Base-by-base conservation (phyloP, 2,329 filamentous ascomycete genomes). In the Aspergillus unguis region DNA sequence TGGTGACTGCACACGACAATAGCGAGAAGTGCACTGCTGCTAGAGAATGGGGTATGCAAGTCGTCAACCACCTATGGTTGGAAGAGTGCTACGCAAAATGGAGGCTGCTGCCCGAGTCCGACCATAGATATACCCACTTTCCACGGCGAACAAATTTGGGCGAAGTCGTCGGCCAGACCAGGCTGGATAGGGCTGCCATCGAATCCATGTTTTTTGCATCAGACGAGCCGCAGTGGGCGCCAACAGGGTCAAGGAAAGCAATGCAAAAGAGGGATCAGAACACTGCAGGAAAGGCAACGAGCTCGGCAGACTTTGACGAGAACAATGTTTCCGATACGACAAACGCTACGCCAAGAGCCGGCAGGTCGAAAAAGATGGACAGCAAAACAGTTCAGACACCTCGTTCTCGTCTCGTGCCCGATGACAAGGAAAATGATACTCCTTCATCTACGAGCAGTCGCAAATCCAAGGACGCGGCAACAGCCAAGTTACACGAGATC, bases 81-180 rank as follows among this genome's bases (percentile, higher is more conserved):
- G 94, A 99, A 71, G 94, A 99, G 66, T 95, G 91, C 71, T 99
- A 97, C 66, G 90, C 92, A 1, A 90, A 88, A 67, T 96, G 91
- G 75, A 81, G 88, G 65, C 76, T 87, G 53, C 87, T 90, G 67
- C 82, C 83, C 0, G 75, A 92, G 25, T 87, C 87, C 3, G 83
- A 88, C 47, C 77, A 81, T 6, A 86, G 87, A 57, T 99, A 95
- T 67, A 90, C 82, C 1, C 86, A 91, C 66, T 99, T 97, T 60
- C 94, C 94, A 11, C 80, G 82, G 8, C 83, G 91, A 52, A 97
- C 92, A 2, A 97, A 99, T 67, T 79, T 99, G 5, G 88, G 91
- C 47, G 94, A 97, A 70, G 84, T 97, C 50, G 89, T 96, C 53
- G 94, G 94, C 23, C 90, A 95, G 68, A 96, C 90, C 0, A 85